Base-by-base conservation (phyloP, 2,329 filamentous ascomycete genomes). In the Dissoconium aciculare region DNA sequence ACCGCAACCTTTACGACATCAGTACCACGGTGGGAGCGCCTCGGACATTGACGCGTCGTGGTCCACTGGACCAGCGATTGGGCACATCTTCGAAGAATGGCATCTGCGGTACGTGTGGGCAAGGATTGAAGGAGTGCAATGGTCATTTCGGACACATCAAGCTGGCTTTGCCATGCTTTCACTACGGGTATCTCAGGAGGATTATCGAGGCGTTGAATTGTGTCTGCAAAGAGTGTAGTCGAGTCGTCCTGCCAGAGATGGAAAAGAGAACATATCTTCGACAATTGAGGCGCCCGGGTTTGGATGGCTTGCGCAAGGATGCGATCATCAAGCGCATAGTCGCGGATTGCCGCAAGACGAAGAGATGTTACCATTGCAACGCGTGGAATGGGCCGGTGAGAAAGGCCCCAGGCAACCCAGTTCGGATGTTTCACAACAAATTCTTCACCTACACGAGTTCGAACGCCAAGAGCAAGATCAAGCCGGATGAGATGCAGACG, bases 101-200 rank as follows among this genome's bases (percentile, higher is more conserved):
- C 14, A 67, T 63, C 36, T 98, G 89, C 54, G 63, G 71, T 26
- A 95, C 89, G 10, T 98, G 89, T 53, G 73, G 80, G 28, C 73
- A 85, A 50, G 69, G 74, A 11, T 64, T 95, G 16, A 71, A 83
- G 46, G 74, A 78, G 42, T 98, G 89, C 56, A 89, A 83, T 45
- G 89, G 89, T 9, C 89, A 98, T 56, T 98, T 95, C 50, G 89
- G 89, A 27, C 78, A 94, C 57, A 79, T 98, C 47, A 75, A 81
- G 48, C 70, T 98, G 10, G 82, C 87, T 1, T 64, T 98, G 30
- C 89, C 89, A 3, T 83, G 79, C 26, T 95, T 95, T 51, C 89
- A 98, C 52, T 84, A 95, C 42, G 89, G 89, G 21, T 98, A 94
- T 53, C 71, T 98, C 46, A 89, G 84, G 53, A 84, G 91, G 53